phyloP scores from a whole-genome alignment of 768 basidiomycete genomes.

The Psilocybe cyanescens region DNA sequence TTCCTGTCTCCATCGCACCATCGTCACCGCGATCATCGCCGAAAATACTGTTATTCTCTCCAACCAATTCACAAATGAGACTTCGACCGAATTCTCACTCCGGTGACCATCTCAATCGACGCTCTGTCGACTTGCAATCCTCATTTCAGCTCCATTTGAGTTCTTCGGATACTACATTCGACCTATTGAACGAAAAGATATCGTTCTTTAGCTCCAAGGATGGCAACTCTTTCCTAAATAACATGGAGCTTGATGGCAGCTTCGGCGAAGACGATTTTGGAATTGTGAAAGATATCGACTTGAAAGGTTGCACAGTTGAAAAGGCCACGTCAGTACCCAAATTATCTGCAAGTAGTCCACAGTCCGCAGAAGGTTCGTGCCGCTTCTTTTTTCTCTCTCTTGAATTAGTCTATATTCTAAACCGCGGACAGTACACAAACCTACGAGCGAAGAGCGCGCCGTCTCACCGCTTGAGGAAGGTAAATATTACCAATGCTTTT shows the following conservation, averaged over 20 bases:
- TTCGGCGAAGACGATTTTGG: slow-evolving; percentile 36
- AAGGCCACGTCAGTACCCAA: background rate
- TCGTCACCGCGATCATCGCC: slow-evolving; percentile 25
- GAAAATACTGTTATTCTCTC: slow-evolving; percentile 3
- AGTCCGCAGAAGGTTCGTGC: background rate
- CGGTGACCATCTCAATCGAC: slow-evolving; percentile 32
- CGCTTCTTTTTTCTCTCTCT: background rate
- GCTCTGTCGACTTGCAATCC: slow-evolving; percentile 48
- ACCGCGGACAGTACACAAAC: background rate
- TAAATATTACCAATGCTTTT: background rate
- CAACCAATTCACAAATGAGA: slow-evolving; percentile 20
- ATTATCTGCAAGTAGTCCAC: background rate
- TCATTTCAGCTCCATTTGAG: slow-evolving; percentile 53
- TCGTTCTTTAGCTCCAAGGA: slow-evolving; percentile 43
- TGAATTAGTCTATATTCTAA: background rate
- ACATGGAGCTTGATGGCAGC: slow-evolving; percentile 42
- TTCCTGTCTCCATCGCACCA: slow-evolving; percentile 25
- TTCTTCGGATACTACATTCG: slow-evolving; percentile 50
- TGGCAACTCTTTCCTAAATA: slow-evolving; percentile 37
- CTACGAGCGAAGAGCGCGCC: background rate
- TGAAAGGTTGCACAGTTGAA: background rate
- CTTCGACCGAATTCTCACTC: slow-evolving; percentile 29
- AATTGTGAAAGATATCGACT: background rate
- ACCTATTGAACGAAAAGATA: slow-evolving; percentile 55
- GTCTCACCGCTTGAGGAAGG: background rate